phyloP scores from a whole-genome alignment of 2,329 filamentous ascomycete species.

The Alternaria gansuensis region DNA sequence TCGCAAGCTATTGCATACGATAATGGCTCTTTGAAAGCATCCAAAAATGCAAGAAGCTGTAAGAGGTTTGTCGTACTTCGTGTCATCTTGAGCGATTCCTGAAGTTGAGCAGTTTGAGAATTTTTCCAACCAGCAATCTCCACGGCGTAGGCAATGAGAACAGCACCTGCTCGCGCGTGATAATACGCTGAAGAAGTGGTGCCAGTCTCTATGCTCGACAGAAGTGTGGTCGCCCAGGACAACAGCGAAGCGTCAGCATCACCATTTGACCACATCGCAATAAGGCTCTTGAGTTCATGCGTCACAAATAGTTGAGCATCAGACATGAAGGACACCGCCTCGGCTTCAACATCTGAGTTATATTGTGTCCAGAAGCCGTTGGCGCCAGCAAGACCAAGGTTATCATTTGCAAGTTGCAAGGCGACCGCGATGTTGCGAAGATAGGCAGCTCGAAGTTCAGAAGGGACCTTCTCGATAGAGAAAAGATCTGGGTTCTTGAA shows the following conservation, averaged over 20 bases:
- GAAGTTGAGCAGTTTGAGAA: conserved; percentile 47
- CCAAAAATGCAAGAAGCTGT: conserved; percentile 58
- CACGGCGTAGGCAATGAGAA: conserved; percentile 51
- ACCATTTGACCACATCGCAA: conserved; percentile 24
- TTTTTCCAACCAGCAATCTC: conserved; percentile 55
- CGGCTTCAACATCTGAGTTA: conserved; percentile 60
- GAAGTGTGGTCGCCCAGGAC: conserved; percentile 33
- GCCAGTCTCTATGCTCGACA: conserved; percentile 36
- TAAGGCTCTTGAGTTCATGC: conserved; percentile 50
- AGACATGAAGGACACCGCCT: conserved; percentile 63
- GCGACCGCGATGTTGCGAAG: conserved; percentile 64
- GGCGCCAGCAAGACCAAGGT: conserved; percentile 64
- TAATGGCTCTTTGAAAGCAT: conserved; percentile 60
- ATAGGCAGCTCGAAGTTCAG: conserved; percentile 39
- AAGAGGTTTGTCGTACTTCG: conserved; percentile 55
- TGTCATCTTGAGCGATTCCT: conserved; percentile 48
- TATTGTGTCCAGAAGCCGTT: conserved; percentile 63
- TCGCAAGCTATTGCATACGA: conserved; percentile 59
- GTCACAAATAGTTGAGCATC: conserved; percentile 61
- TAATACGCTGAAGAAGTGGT: conserved; percentile 53
- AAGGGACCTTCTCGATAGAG: conserved; percentile 48
- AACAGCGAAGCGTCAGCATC: conserved; percentile 35
- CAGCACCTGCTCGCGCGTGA: conserved; percentile 52
- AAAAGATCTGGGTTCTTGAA: conserved; percentile 56
- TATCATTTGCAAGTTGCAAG: conserved; percentile 67